Evolutionary conservation across 805 yeast species (phyloP), one percentile per base, ranked within the genome.

Genomic region (Cyberlindnera mississippiensis): DNA sequence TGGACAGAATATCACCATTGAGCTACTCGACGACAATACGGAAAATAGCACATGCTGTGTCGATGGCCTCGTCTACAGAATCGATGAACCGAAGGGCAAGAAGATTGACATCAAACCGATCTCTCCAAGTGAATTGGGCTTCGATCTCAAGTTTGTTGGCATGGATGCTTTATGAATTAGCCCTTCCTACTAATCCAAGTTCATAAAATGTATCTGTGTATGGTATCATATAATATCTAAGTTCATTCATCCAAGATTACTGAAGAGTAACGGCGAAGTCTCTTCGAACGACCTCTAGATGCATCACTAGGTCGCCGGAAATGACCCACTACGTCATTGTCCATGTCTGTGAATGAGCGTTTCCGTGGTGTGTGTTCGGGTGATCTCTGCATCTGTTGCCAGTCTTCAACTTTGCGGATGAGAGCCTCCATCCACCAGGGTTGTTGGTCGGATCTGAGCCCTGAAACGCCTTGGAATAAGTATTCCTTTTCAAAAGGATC

Each of bases 61-160:
- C 24, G 62, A 57, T 46, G 62, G 62, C 19, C 26, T 29, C 4
- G 30, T 38, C 9, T 28, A 56, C 6, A 32, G 24, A 9, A 35
- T 57, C 5, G 33, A 40, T 10, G 30, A 52, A 4, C 55, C 60
- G 28, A 40, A 43, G 35, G 55, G 50, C 3, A 56, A 57, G 41
- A 20, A 43, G 10, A 33, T 57, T 18, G 44, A 27, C 6, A 30
- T 55, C 18, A 35, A 16, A 6, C 17, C 40, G 2, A 10, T 45
- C 13, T 18, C 37, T 3, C 40, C 42, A 2, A 37, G 35, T 15
- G 46, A 45, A 1, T 12, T 42, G 10, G 40, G 36, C 4, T 49
- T 41, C 32, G 29, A 29, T 8, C 17, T 46, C 24, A 42, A 44
- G 24, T 2, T 46, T 14, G 42, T 49, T 19, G 53, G 53, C 24